Conservation (phyloP, 768 basidiomycete species). For the Pleurotus tuber-regium region DNA sequence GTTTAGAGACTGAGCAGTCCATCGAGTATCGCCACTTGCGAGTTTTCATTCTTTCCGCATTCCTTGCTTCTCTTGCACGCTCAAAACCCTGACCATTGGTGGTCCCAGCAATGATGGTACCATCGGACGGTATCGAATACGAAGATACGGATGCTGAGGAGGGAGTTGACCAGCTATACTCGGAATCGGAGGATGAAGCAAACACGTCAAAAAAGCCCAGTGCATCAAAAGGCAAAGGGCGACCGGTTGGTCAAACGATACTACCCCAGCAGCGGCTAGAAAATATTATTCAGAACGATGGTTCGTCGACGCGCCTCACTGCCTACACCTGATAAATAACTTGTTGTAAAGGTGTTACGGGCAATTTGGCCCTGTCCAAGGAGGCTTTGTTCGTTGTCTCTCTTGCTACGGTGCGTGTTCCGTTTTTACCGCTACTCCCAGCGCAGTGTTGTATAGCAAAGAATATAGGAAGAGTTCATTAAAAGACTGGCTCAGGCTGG, state of each 20-base stretch:
- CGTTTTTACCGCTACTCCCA: constrained; percentile 1
- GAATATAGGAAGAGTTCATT: constrained; percentile 77
- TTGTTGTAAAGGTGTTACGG: constrained; percentile 47
- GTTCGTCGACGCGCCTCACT: constrained; percentile 32
- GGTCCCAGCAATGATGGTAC: neutral
- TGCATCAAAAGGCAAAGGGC: constrained; percentile 24
- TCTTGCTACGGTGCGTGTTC: constrained; percentile 61
- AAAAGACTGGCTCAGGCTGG: constrained; percentile 72
- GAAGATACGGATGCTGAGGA: constrained; percentile 52
- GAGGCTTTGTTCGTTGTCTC: constrained; percentile 75
- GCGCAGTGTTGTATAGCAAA: constrained; percentile 10
- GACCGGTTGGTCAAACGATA: constrained; percentile 40
- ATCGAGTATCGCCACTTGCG: too few relatives aligned
- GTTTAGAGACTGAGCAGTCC: too few relatives aligned
- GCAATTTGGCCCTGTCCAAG: constrained; percentile 66
- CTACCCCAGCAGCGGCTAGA: constrained; percentile 68
- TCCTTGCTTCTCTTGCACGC: too few relatives aligned
- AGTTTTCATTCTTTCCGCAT: too few relatives aligned
- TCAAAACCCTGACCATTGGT: too few relatives aligned
- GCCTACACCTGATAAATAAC: constrained; percentile 7
- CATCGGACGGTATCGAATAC: constrained; percentile 14
- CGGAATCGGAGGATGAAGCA: constrained; percentile 44
- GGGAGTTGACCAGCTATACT: constrained; percentile 66
- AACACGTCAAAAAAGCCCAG: constrained; percentile 9
- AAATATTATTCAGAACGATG: constrained; percentile 78